Evolutionary conservation across 192 early-diverging fungal species (phyloP), one percentile per base, ranked within the genome.

Genomic region (Coemansia sp.): DNA sequence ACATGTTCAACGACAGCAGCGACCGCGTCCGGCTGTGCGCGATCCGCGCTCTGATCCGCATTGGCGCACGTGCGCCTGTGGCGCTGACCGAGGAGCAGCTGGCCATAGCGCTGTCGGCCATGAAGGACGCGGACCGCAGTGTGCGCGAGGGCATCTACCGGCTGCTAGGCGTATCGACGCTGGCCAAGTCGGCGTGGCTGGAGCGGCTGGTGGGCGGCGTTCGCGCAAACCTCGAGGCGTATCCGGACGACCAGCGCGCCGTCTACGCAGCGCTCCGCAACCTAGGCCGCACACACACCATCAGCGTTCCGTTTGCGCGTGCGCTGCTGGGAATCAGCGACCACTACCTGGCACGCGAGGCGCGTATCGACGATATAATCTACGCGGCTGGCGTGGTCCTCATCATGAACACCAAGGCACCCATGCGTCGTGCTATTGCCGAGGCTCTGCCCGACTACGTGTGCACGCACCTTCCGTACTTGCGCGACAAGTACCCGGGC

Each of bases 1-100:
- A 97, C 57, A 98, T 98, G 92, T 94, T 98, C 62, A 96, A 97
- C 75, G 96, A 98, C 75, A 94, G 96, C 68, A 91, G 92, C 65
- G 86, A 91, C 62, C 80, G 81, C 38, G 90, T 98, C 4, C 88
- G 96, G 0, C 64, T 94, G 6, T 88, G 93, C 40, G 86, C 94
- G 1, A 87, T 96, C 31, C 82, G 81, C 19, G 90, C 85, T 50
- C 83, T 98, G 14, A 79, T 76, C 20, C 82, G 86, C 42, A 88
- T 98, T 48, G 92, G 88, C 1, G 65, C 68, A 3, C 74, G 75
- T 2, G 59, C 82, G 9, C 67, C 63, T 0, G 81, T 95, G 8
- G 55, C 67, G 17, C 75, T 95, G 30, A 83, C 88, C 36, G 84
- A 82, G 6, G 89, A 93, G 59, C 89, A 93, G 72, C 74, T 96